Evolutionary conservation across 305 asterid species (phyloP), one percentile per base, ranked within the genome.

Genomic region (Ilex paraguariensis): DNA sequence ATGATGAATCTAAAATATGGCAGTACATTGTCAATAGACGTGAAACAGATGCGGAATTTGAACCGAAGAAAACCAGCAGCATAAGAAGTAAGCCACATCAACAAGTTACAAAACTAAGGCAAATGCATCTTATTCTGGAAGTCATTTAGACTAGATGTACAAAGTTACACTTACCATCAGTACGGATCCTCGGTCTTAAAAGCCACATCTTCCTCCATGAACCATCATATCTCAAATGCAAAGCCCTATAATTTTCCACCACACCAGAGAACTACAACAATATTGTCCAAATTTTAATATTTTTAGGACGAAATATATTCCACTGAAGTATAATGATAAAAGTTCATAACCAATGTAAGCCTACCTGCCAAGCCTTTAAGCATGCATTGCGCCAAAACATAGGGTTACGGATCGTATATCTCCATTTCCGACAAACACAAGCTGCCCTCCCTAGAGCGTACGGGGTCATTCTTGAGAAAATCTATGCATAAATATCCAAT

Each of bases 201-300:
- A 92, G 91, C 98, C 98, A 92, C 98, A 92, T 92, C 80, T 81
- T 89, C 77, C 87, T 87, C 98, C 98, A 92, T 13, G 95, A 89
- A 63, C 97, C 93, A 75, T 82, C 76, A 75, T 85, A 92, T 46
- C 49, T 65, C 4, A 77, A 84, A 54, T 89, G 95, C 39, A 92
- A 81, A 68, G 75, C 74, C 79, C 75, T 81, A 70, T 82, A 92
- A 73, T 87, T 89, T 71, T 85, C 95, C 66, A 72, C 81, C 52
- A 87, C 69, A 60, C 96, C 93, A 61, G 79, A 57, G 60, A 72
- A 51, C 98, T 92, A 69, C 63, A 70, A 9, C 68, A 11, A 54
- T 16, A 66, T 3, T 10, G 52, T 7, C 52, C 52, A 8, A 46
- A 51, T 31, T n/a, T 31, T 21, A 48, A 45, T 61, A 30, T 53